Conservation (phyloP, 441 rosid species). For the Gossypium gossypioides region DNA sequence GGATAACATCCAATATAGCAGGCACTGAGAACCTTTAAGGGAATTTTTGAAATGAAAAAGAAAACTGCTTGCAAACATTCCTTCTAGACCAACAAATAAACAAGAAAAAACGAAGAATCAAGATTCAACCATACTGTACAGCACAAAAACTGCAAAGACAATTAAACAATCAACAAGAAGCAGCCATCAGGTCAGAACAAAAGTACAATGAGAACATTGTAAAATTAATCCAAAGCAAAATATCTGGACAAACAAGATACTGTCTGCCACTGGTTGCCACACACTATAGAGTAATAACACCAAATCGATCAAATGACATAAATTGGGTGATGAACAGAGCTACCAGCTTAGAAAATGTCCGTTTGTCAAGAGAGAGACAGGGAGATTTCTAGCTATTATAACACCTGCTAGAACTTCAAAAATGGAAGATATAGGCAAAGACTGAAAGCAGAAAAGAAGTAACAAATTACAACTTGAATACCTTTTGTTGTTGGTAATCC, state of each 20-base stretch:
- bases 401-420: neutral
- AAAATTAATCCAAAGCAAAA: neutral
- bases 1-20: neutral
- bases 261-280: neutral
- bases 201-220: neutral
- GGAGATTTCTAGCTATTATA: neutral
- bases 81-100: neutral
- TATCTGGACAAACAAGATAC: neutral
- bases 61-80: neutral
- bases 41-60: neutral
- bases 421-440: neutral
- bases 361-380: neutral
- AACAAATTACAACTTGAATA: constrained; percentile 15
- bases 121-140: neutral
- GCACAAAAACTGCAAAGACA: neutral
- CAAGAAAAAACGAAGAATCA: neutral
- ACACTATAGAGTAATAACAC: neutral
- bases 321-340: neutral
- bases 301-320: neutral
- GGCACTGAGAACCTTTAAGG: neutral
- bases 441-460: neutral
- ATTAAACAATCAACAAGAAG: neutral
- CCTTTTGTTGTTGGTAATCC: constrained; percentile 77
- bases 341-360: neutral
- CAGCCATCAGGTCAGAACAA: neutral